Evolutionary conservation across 352 stramenopile genomes (phyloP).

Genomic region (Phytophthora macrochlamydospora): DNA sequence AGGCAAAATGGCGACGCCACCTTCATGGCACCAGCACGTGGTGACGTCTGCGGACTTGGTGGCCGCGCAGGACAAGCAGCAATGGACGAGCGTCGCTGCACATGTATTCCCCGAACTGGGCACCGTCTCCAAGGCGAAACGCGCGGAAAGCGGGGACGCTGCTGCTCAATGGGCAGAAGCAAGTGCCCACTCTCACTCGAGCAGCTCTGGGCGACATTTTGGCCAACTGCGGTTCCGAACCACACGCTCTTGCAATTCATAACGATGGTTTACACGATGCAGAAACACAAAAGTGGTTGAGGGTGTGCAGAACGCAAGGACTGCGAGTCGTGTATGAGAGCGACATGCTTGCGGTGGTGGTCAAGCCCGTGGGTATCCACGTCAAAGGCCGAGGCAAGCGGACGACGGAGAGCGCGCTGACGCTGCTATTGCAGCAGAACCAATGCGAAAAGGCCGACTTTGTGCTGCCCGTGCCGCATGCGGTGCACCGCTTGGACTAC

Average conservation of each 20-base stretch:
- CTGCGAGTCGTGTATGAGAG: constrained; percentile 61
- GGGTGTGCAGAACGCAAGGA: constrained; percentile 51
- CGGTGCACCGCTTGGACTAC: constrained; percentile 66
- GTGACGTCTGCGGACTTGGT: constrained; percentile 23
- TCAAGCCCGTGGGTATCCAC: constrained; percentile 68
- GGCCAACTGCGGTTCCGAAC: constrained; percentile 26
- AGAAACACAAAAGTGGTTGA: constrained; percentile 30
- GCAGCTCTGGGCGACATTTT: constrained; percentile 40
- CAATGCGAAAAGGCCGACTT: constrained; percentile 7
- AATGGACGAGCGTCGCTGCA: constrained; percentile 66
- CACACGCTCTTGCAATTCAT: not conserved
- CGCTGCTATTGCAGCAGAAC: constrained; percentile 33
- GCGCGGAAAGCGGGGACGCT: constrained; percentile 43
- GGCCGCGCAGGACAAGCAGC: constrained; percentile 1
- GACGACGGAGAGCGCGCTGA: constrained; percentile 54
- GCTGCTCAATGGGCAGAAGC: constrained; percentile 47
- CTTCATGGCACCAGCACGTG: constrained; percentile 18
- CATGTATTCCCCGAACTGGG: constrained; percentile 44
- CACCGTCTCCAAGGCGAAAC: constrained; percentile 73
- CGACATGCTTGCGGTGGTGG: constrained; percentile 48
- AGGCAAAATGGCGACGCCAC: not conserved
- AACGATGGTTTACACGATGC: not conserved
- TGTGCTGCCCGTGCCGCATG: constrained; percentile 36
- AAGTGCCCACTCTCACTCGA: constrained; percentile 36
- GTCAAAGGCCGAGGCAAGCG: constrained; percentile 60